Conservation (phyloP, 257 asterid genomes). For the Solanum corneliomulleri region DNA sequence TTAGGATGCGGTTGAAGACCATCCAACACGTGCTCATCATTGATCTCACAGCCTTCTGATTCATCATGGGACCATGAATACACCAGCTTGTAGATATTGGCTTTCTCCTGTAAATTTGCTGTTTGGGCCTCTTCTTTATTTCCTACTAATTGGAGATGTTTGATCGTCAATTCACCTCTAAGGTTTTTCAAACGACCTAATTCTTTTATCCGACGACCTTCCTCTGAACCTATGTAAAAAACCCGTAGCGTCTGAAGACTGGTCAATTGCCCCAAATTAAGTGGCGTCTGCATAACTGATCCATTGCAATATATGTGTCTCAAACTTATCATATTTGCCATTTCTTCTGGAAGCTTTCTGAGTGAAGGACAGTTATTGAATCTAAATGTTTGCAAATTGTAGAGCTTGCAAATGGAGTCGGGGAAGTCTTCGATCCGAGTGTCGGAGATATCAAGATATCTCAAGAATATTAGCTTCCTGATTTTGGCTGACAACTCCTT, state of each 20-base stretch:
- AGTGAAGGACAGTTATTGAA: not conserved
- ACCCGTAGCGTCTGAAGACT: conserved; percentile 9
- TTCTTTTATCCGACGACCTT: conserved; percentile 15
- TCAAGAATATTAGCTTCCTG: conserved; percentile 1
- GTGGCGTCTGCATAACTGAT: not conserved
- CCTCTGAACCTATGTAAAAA: not conserved
- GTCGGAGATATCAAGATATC: not conserved
- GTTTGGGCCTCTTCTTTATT: not conserved
- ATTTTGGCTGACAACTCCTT: not conserved
- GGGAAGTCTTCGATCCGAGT: accelerated
- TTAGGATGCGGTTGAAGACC: conserved; percentile 11
- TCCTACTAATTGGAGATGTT: not conserved
- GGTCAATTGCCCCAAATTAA: conserved; percentile 10
- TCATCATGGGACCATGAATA: not conserved
- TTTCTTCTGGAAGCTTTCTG: not conserved
- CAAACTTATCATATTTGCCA: conserved; percentile 7
- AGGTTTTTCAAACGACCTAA: conserved; percentile 12
- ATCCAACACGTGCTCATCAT: conserved; percentile 5
- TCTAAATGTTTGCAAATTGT: conserved; percentile 8
- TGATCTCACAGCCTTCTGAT: not conserved
- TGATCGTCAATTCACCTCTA: not conserved
- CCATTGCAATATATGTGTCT: conserved; percentile 7
- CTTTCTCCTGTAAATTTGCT: not conserved
- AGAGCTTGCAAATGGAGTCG: conserved; percentile 5
- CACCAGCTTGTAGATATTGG: not conserved